Base-by-base conservation (phyloP, 2,329 filamentous ascomycete species). In the Emericellopsis atlantica region DNA sequence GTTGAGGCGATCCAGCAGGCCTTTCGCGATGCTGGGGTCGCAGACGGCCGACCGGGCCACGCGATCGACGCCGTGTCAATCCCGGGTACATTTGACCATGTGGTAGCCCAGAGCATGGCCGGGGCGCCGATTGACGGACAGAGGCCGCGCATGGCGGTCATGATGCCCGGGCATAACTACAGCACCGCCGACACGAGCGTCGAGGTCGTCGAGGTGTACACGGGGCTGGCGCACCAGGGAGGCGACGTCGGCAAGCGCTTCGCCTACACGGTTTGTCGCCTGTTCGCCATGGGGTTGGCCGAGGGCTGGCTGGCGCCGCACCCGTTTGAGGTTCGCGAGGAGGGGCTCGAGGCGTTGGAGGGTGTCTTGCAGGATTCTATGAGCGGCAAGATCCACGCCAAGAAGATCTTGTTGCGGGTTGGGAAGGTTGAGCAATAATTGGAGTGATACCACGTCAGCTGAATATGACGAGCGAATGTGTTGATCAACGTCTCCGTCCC, bases 221-320 rank as follows among this genome's bases (percentile, higher is more conserved):
- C 44, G 3, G 42, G 7, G 0, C 43, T 49, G n/a, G 47, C 43
- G 4, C 43, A 38, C 40, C 24, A 46, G 35, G 46, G 44, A 10
- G 45, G 43, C 32, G 42, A 36, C 2, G 32, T 44, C 12, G 45
- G 46, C 1, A 40, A 32, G 24, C 32, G 47, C 29, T 41, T 50
- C 31, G 48, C 44, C 6, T 18, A 45, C 14, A 37, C 46, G 5
- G 46, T 43, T 42, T 43, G 42, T 2, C 39, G 41, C 8, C 33
- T 42, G 5, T 49, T 50, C 32, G 32, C 44, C 0, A 36, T 45
- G 24, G 48, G 47, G 1, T 33, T 50, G 41, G 35, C 37, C 9
- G 41, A 44, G 11, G 47, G 47, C 2, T 48, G 47, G 48, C 36
- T 49, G 35, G 44, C 41, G 41, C 31, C 47, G 10, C 48, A 50